Evolutionary conservation across 768 basidiomycete species (phyloP), one percentile per base, ranked within the genome.

Genomic region (Termitomyces sp.): DNA sequence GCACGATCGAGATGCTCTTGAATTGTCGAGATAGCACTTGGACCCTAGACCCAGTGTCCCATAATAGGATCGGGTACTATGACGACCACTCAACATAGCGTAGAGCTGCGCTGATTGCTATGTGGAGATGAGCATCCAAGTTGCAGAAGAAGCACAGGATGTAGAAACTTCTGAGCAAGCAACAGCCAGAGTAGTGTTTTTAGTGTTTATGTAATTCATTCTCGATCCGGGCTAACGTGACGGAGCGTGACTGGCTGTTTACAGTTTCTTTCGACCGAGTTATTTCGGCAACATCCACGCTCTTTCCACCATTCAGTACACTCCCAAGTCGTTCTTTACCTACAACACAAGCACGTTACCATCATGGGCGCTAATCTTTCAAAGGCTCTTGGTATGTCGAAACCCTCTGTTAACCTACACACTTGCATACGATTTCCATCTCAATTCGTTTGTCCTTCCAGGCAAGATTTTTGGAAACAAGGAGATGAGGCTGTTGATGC

Each of bases 401-500:
- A 6, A 43, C 26, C 48, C 45, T 34, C 16, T 63, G 26, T 52
- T 43, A 39, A 45, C 59, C 13, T 30, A 27, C 56, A 56, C 53
- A 55, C 57, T 48, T 13, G 20, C 22, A 33, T 60, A 57, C 51
- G 6, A 39, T 40, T 62, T 56, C 57, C 55, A 43, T 60, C 44
- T 44, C 39, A 45, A 55, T 50, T 34, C 53, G 42, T 30, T 30
- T 37, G 37, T 55, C 43, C 51, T 46, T 50, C 52, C 56, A 96
- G 94, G 85, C 71, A 93, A 90, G 79, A 79, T 98, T 66, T 98
- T 98, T 73, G 95, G 95, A 62, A 98, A 95, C 84, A 96, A 95
- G 84, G 96, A 98, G 83, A 98, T 98, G 96, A 80, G 95, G 68
- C 78, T 96, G 68, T 78, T 97, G 71, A 98, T 98, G 96, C 79